Evolutionary conservation across 768 basidiomycete genomes (phyloP), one percentile per base, ranked within the genome.

Genomic region (Mycena filopes): DNA sequence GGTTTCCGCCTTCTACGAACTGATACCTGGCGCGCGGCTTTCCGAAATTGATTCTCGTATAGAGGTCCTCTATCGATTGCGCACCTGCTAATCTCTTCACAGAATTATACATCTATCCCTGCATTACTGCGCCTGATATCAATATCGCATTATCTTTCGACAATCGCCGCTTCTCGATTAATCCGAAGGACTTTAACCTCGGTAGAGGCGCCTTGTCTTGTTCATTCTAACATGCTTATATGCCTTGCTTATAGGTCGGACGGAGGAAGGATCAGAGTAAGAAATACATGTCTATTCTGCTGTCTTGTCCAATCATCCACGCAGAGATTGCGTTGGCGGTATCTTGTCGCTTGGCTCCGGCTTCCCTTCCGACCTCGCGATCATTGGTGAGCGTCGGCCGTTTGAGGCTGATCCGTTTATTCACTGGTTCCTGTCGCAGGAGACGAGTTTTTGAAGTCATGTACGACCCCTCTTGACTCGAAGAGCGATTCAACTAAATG

Each of bases 371-470:
- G 78, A 86, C 71, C 76, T 92, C 26, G 84, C 85, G 16, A 86
- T 91, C 74, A 80, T 91, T 56, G 89, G 87, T 80, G 55, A 51
- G 77, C 62, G 65, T 26, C 45, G 18, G n/a, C 11, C 36, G 4
- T 23, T 2, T 45, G 15, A 55, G 6, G 4, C 38, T n/a, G 40
- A 29, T 12, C 48, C 20, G 38, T 36, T 55, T 47, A 18, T 42
- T 43, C 16, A 65, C 33, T 31, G 38, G 64, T 10, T 12, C n/a
- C 31, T 58, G 11, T 38, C 48, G 25, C 64, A 84, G 84, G 87
- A 1, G 88, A 84, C 72, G 84, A 82, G 68, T 90, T 91, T 70
- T 72, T 90, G 48, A 91, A 91, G 77, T 88, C 86, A 12, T 91
- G 90, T 87, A 64, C 72, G 86, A n/a, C n/a, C n/a, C n/a, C n/a